Evolutionary conservation across 768 basidiomycete species (phyloP), one percentile per base, ranked within the genome.

Genomic region (Boletus sp.): DNA sequence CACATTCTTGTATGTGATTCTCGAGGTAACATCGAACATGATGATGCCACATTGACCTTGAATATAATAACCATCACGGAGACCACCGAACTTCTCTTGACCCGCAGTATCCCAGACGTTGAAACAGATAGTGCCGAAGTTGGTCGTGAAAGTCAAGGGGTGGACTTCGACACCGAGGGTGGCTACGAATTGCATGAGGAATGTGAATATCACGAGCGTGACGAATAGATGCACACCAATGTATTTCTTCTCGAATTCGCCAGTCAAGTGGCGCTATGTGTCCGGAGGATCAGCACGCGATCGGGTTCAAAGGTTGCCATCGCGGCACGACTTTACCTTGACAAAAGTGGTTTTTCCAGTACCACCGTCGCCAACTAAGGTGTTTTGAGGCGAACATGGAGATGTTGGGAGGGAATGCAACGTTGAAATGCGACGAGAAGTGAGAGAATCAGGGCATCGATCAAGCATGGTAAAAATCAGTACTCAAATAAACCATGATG

Each of bases 171-270:
- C 97, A 83, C 97, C 97, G 58, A 99, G 91, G 56, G 97, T 99
- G 71, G 97, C 97, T 98, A 75, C 47, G 32, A 44, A 57, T 56
- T 45, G 61, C 50, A 37, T 56, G 49, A 65, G 44, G 36, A 55
- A 56, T 39, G 36, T 50, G 55, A 48, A 57, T 52, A 61, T 59
- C 61, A 55, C 49, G 55, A 54, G 45, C 47, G 30, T 41, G 54
- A 44, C 18, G 40, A 42, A 50, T 47, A 52, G 41, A 57, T 37
- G 68, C 89, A 56, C 75, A 95, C 93, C 95, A 59, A 96, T 96
- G 78, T 97, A 98, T 77, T 99, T 99, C 85, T 99, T 99, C 80
- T 99, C 96, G 75, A 99, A 98, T 84, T 98, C 96, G 73, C 96
- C 96, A 63, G 94, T 97, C 85, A 96, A 86, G 78, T 98, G 95